Evolutionary conservation across 306 rosid genomes (phyloP).

Genomic region (Leucaena leucocephala): DNA sequence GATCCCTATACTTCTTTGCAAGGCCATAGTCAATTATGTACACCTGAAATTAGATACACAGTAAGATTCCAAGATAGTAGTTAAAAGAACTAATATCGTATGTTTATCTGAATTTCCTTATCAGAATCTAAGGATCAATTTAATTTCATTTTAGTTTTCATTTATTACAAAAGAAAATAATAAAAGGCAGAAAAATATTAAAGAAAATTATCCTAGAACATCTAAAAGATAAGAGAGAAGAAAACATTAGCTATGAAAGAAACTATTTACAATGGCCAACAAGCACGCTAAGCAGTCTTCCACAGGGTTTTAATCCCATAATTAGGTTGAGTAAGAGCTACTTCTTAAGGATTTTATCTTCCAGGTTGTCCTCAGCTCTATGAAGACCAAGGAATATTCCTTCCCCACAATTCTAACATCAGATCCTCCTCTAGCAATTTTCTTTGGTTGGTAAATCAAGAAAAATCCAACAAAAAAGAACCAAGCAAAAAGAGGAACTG

Average conservation of each 20-base stretch:
- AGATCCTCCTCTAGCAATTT: neutral
- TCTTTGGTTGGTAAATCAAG: neutral
- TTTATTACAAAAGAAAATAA: slow-evolving; percentile 17
- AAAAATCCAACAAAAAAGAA: neutral
- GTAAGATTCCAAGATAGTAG: slow-evolving; percentile 27
- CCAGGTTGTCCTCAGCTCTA: neutral
- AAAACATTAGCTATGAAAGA: neutral
- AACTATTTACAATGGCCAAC: neutral
- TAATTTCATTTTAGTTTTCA: neutral
- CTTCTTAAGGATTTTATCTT: neutral
- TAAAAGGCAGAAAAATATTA: slow-evolving; percentile 14
- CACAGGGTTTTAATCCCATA: neutral
- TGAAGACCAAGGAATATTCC: neutral
- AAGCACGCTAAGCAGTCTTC: neutral
- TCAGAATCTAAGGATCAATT: slow-evolving; percentile 23
- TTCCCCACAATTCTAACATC: neutral
- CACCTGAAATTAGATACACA: slow-evolving; percentile 60
- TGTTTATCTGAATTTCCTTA: slow-evolving; percentile 4
- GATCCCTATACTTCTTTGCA: slow-evolving; percentile 96
- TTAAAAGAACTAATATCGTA: slow-evolving; percentile 7
- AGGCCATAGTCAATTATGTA: slow-evolving; percentile 94
- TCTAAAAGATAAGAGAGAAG: slow-evolving; percentile 23
- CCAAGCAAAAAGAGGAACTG: neutral
- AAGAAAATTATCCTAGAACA: slow-evolving; percentile 21
- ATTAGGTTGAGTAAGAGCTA: neutral